Base-by-base conservation (phyloP, 805 yeast genomes). In the Yueomyces sinensis region DNA sequence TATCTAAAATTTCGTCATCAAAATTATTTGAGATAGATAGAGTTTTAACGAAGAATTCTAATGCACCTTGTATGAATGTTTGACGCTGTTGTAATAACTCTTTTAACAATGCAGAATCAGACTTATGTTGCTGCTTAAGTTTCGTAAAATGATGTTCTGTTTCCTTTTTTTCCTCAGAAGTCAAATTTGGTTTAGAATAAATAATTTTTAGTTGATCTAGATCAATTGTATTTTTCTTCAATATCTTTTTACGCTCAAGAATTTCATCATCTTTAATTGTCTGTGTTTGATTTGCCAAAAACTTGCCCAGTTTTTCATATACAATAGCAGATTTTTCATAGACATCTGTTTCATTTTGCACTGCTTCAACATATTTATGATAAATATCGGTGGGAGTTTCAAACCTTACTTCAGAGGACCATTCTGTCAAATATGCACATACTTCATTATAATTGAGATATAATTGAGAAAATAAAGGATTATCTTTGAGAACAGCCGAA, bases 351-450 rank as follows among this genome's bases (percentile, higher is more conserved):
- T 48, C 32, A 11, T 41, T 40, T 4, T 50, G 33, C 11, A 56
- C 36, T 30, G 47, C 67, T 5, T 62, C 57, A 14, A 83, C 73
- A 46, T 77, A 78, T 5, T 64, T 59, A 1, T 58, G 54, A 68
- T 76, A 66, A 1, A 87, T 73, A 3, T 58, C 58, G 1, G 68
- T 62, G 0, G 84, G 71, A 9, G 76, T 62, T 38, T 78, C 93
- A 40, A 76, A 77, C 27, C 80, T 67, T 0, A 93, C 79, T 32
- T 66, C 70, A 0, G 82, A 66, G 25, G 74, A 57, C 95, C 95
- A 86, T 32, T 70, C 65, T 0, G 76, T 76, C 28, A 80, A 44
- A 5, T 52, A 44, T 11, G 65, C 65, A 43, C 44, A 70, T 41
- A 55, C 28, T 9, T 45, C 40, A 7, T 57, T 50, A n/a, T n/a